phyloP scores from a whole-genome alignment of 1,284 basidiomycete species.

The Meira nashicola region DNA sequence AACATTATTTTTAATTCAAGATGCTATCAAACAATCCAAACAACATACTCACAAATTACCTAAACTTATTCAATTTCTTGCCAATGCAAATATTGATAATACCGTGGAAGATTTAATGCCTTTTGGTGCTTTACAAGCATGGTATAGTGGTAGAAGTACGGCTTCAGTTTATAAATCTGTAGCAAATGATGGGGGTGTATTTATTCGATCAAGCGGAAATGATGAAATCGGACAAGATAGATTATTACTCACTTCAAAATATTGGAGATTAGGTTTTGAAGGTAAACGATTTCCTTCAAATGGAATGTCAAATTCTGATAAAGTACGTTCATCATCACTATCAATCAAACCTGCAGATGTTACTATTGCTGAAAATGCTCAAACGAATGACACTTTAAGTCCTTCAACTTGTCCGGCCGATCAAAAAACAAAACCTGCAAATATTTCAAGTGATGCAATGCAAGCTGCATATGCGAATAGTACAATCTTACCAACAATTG shows the following conservation, averaged over 20 bases:
- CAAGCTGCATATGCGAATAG: slow-evolving; percentile 16
- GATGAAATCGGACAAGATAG: slow-evolving; percentile 14
- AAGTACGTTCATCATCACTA: slow-evolving; percentile 12
- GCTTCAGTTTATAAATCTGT: slow-evolving; percentile 8
- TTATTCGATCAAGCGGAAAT: slow-evolving; percentile 19
- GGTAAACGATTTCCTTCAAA: slow-evolving; percentile 16
- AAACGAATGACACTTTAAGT: slow-evolving; percentile 22
- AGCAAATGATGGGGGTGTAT: background rate
- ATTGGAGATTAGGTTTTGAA: slow-evolving; percentile 19
- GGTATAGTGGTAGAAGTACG: slow-evolving; percentile 17
- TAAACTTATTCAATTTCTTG: slow-evolving; percentile 15
- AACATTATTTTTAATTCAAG: slow-evolving; percentile 14
- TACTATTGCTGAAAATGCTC: slow-evolving; percentile 15
- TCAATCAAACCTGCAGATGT: slow-evolving; percentile 13
- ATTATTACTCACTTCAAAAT: slow-evolving; percentile 23
- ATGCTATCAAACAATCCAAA: background rate
- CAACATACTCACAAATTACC: slow-evolving; percentile 4
- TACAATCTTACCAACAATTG: slow-evolving; percentile 16
- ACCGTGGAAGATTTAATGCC: slow-evolving; percentile 13
- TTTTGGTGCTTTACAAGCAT: slow-evolving; percentile 24
- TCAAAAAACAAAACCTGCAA: slow-evolving; percentile 11
- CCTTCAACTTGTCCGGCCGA: slow-evolving; percentile 15
- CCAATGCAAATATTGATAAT: slow-evolving; percentile 4
- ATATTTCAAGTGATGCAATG: too few relatives aligned
- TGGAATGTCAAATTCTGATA: slow-evolving; percentile 12